Conservation (phyloP, 345 rosid genomes). For the Microthlaspi erraticum region DNA sequence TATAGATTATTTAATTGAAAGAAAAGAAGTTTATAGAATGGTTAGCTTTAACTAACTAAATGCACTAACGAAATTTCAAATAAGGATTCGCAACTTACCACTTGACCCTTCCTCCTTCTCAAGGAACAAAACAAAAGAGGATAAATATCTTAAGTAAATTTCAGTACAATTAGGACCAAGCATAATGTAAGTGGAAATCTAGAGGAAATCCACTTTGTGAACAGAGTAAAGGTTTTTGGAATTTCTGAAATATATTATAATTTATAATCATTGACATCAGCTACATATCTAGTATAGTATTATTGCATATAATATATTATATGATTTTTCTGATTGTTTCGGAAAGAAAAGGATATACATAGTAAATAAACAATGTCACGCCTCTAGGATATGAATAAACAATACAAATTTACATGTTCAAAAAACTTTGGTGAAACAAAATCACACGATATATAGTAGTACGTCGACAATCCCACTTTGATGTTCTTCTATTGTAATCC, state of each 20-base stretch:
- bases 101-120: slow-evolving; percentile 67
- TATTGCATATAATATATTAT: slow-evolving; percentile 1
- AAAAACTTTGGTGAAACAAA: background rate
- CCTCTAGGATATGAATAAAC: background rate
- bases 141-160: slow-evolving; percentile 32
- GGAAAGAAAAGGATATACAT: background rate
- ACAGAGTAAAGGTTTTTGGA: slow-evolving; percentile 30
- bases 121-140: slow-evolving; percentile 52
- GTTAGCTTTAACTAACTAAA: slow-evolving; percentile 67
- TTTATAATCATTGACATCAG: slow-evolving; percentile 19
- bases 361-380: background rate
- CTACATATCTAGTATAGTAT: slow-evolving; percentile 16
- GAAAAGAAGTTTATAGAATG: slow-evolving; percentile 20
- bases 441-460: too few species aligned
- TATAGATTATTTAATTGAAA: background rate
- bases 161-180: slow-evolving; percentile 36
- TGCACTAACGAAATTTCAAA: slow-evolving; percentile 52
- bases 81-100: slow-evolving; percentile 42
- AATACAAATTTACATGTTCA: background rate
- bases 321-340: slow-evolving; percentile 1
- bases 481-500: slow-evolving; percentile 17
- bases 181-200: slow-evolving; percentile 71
- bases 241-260: slow-evolving; percentile 9
- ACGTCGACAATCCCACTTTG: background rate
- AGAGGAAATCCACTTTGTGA: slow-evolving; percentile 61